A percentile compares a stretch with the other conserved stretches of the same genome.
These are phyloP conservation scores for Pelargonium australe DNA, from an alignment of 441 rosid genomes.

Conservation along the genomic window DNA sequence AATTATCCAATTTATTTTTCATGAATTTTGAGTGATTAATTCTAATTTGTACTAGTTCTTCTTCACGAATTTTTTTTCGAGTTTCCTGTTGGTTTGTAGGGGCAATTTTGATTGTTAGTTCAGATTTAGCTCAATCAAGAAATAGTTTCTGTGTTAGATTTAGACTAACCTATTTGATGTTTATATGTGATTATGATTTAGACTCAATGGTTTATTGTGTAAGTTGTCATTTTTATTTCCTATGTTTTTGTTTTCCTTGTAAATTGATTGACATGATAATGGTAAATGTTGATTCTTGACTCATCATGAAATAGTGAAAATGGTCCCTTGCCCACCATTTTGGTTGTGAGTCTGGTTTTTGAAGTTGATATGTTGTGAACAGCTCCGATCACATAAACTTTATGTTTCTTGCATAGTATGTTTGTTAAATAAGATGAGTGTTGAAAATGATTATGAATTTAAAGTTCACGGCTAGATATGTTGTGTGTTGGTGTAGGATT, in stretches of 20 bases:
- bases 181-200: conserved; percentile 3
- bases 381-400: background rate
- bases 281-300: background rate
- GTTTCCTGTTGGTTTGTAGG: background rate
- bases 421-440: background rate
- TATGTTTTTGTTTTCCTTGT: background rate
- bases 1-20: background rate
- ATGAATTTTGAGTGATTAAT: background rate
- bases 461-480: background rate
- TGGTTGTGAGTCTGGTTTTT: background rate
- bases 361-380: background rate
- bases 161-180: background rate
- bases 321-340: background rate
- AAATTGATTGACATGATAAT: background rate
- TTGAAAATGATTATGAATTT: background rate
- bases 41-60: background rate
- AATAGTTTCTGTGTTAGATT: background rate
- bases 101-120: background rate
- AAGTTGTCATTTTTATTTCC: background rate
- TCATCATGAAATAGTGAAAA: background rate
- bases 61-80: background rate
- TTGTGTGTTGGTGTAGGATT: background rate
- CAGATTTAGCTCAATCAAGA: background rate
- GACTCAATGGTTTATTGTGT: background rate
- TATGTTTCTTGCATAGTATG: background rate